Evolutionary conservation across 208 protist genomes (phyloP).

Genomic region (Leishmania tarentolae): DNA sequence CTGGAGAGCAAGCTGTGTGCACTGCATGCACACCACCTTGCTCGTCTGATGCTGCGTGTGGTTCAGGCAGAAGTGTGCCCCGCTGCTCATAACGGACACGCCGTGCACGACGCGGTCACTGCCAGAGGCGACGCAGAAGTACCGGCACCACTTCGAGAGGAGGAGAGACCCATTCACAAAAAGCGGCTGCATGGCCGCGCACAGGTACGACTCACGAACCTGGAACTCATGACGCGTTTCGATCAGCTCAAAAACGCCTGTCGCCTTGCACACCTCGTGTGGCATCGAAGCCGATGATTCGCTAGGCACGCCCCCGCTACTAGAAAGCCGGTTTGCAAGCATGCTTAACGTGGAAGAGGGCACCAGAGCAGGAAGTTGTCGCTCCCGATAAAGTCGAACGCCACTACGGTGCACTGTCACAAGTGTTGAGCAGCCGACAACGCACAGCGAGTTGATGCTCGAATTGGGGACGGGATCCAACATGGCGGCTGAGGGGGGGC

Average conservation of each 20-base stretch:
- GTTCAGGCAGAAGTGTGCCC: constrained; percentile 61
- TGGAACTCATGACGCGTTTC: constrained; percentile 43
- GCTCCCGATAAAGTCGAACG: constrained; percentile 43
- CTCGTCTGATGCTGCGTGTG: constrained; percentile 57
- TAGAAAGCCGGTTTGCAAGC: not conserved
- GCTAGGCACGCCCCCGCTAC: not conserved
- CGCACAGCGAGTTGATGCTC: constrained; percentile 34
- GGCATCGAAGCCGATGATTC: not conserved
- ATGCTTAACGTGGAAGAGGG: not conserved
- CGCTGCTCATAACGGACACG: constrained; percentile 67
- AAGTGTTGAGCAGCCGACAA: constrained; percentile 34
- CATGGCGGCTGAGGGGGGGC: constrained; percentile 26
- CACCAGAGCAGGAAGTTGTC: not conserved
- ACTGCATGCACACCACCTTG: constrained; percentile 49
- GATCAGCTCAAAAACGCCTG: constrained; percentile 46
- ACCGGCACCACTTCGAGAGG: constrained; percentile 53
- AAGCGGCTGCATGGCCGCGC: constrained; percentile 20
- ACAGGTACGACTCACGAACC: constrained; percentile 59
- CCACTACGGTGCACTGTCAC: constrained; percentile 54
- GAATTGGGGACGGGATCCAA: constrained; percentile 53
- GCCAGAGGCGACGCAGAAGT: constrained; percentile 56
- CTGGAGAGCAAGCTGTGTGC: constrained; percentile 47
- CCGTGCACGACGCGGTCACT: constrained; percentile 60
- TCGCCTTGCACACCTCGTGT: constrained; percentile 4
- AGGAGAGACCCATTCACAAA: constrained; percentile 10